Percentiles rank a stretch among this genome's conserved stretches.
Evolutionary conservation across 2,329 filamentous ascomycete species (phyloP).

Genomic region (Talaromyces sp.): DNA sequence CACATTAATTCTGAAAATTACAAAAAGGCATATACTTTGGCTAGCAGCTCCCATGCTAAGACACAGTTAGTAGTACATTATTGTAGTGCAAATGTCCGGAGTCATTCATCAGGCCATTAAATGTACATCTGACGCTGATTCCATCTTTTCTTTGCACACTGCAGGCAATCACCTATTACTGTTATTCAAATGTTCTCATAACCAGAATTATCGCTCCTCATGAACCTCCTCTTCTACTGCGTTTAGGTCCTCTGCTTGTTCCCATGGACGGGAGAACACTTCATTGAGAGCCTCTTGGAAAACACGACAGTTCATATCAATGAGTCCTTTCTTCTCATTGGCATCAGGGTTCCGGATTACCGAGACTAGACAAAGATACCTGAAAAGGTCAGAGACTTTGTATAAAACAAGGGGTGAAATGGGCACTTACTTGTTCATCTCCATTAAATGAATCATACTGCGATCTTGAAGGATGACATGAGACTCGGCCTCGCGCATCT

Average conservation of each 20-base stretch:
- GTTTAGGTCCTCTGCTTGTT: conserved; percentile 22
- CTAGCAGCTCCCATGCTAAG: neutral
- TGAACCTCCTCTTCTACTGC: conserved; percentile 6
- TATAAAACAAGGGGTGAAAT: neutral
- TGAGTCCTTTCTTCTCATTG: conserved; percentile 58
- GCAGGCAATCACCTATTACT: neutral
- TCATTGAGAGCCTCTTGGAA: conserved; percentile 59
- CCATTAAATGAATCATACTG: conserved; percentile 59
- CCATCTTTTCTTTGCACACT: neutral
- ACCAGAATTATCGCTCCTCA: neutral
- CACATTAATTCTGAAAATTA: neutral
- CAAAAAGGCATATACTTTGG: neutral
- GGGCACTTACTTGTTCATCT: conserved; percentile 58
- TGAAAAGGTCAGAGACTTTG: conserved; percentile 17
- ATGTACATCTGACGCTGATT: neutral
- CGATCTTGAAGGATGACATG: conserved; percentile 58
- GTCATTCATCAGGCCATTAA: neutral
- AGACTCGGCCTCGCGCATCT: conserved; percentile 55
- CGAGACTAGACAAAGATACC: conserved; percentile 60
- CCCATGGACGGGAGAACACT: conserved; percentile 52
- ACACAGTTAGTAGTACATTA: neutral
- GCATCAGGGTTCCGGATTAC: conserved; percentile 62
- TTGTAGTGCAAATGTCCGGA: neutral
- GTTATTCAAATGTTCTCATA: neutral
- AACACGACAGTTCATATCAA: conserved; percentile 62